Percentiles rank a stretch among this genome's conserved stretches.
Evolutionary conservation across 176 grass and related monocot species (phyloP).

Genomic region (Aegilops longissima): DNA sequence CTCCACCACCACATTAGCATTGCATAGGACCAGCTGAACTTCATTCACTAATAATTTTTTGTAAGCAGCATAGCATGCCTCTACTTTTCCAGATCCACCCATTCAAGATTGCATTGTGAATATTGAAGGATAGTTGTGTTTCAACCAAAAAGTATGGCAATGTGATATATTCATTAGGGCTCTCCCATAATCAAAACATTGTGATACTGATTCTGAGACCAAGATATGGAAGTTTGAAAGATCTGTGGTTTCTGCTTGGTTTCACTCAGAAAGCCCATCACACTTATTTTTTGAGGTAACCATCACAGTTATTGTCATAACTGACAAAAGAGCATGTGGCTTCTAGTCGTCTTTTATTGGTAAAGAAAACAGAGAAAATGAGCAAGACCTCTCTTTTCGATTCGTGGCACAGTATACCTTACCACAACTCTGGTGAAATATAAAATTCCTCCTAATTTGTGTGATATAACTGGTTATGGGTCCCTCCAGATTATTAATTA

Average conservation of each 20-base stretch:
- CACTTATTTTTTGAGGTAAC: neutral
- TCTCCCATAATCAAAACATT: neutral
- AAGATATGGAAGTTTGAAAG: neutral
- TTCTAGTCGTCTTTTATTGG: neutral
- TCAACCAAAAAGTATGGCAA: neutral
- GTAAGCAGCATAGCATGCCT: neutral
- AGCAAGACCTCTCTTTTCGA: neutral
- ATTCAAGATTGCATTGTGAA: neutral
- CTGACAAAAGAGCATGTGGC: neutral
- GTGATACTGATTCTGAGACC: neutral
- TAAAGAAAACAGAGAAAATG: neutral
- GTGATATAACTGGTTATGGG: neutral
- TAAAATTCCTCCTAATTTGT: neutral
- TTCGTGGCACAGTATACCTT: neutral
- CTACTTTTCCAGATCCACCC: neutral
- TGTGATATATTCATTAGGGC: neutral
- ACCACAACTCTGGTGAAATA: neutral
- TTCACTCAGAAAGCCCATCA: neutral
- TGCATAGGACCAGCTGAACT: neutral
- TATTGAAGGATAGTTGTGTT: neutral
- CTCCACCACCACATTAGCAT: neutral
- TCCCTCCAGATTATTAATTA: neutral
- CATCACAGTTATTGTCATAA: neutral
- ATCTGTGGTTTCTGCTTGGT: neutral
- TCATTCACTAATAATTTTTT: neutral